A percentile compares a stretch with the other conserved stretches of the same genome.
These are phyloP conservation scores for Actinomortierella wolfii DNA, from an alignment of 371 early-diverging fungal genomes.

Conservation along the genomic window DNA sequence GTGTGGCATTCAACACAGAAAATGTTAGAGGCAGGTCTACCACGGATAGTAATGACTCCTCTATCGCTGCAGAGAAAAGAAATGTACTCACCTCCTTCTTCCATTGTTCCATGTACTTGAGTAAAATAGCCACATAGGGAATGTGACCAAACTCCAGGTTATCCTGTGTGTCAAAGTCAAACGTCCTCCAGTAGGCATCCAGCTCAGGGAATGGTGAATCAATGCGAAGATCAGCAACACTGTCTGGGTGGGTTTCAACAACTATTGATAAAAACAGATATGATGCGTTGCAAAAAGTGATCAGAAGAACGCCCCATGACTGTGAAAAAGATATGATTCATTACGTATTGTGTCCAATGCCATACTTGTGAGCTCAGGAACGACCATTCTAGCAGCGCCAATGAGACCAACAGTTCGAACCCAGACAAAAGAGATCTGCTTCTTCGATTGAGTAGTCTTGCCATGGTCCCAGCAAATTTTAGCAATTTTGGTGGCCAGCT, in stretches of 20 bases:
- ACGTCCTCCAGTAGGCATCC: slow-evolving; percentile 54
- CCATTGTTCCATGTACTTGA: slow-evolving; percentile 76
- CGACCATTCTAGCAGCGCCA: slow-evolving; percentile 69
- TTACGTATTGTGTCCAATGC: background rate
- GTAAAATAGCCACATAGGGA: slow-evolving; percentile 83
- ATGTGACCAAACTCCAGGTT: slow-evolving; percentile 77
- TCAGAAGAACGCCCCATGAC: too few species aligned
- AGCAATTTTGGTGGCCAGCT: slow-evolving; percentile 59
- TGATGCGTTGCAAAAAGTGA: too few species aligned
- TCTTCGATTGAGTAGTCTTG: slow-evolving; percentile 2
- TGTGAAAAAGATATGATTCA: background rate
- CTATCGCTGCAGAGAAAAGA: background rate
- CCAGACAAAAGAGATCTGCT: slow-evolving; percentile 68
- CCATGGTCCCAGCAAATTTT: slow-evolving; percentile 58
- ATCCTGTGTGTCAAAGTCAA: slow-evolving; percentile 71
- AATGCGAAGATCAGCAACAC: slow-evolving; percentile 79
- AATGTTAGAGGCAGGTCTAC: too few species aligned
- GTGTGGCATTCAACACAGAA: too few species aligned
- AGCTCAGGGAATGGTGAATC: slow-evolving; percentile 82
- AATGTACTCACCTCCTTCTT: slow-evolving; percentile 43
- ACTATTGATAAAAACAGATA: slow-evolving; percentile 51
- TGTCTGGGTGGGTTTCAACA: slow-evolving; percentile 89
- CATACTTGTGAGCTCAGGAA: slow-evolving; percentile 78
- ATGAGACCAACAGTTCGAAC: slow-evolving; percentile 76
- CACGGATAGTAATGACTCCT: background rate